phyloP scores from a whole-genome alignment of 345 rosid species.

The Streptanthus diversifolius region DNA sequence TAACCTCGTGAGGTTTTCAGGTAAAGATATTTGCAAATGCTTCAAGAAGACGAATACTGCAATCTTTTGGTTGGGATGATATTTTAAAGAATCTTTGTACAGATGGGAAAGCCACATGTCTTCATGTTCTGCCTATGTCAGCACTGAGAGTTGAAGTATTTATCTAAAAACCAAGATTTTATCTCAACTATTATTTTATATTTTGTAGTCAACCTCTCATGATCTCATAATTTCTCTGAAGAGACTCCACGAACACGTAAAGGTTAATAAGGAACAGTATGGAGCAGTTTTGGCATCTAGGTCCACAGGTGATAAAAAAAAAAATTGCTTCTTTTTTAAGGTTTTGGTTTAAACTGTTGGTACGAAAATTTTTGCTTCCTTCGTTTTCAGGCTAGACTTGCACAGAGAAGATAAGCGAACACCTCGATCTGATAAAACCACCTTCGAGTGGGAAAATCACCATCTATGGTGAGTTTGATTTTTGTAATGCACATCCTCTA shows the following conservation, averaged over 20 bases:
- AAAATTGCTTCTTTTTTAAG: neutral
- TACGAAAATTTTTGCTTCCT: neutral
- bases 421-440: constrained; percentile 64
- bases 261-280: constrained; percentile 43
- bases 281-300: constrained; percentile 64
- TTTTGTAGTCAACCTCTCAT: neutral
- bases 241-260: constrained; percentile 55
- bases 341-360: neutral
- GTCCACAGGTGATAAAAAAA: constrained; percentile 86
- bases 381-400: constrained; percentile 65
- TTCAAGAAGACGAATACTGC: constrained; percentile 57
- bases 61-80: constrained; percentile 68
- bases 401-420: constrained; percentile 54
- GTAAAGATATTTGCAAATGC: constrained; percentile 63
- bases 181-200: neutral
- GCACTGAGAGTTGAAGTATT: constrained; percentile 55
- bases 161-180: constrained; percentile 17
- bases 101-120: constrained; percentile 59
- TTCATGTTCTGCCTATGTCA: constrained; percentile 75
- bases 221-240: constrained; percentile 9
- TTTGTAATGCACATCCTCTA: neutral
- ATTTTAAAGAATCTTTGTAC: constrained; percentile 51
- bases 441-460: constrained; percentile 53
- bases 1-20: constrained; percentile 29
- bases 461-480: constrained; percentile 58